Evolutionary conservation across 805 yeast genomes (phyloP).

Genomic region (Saturnispora zaruensis): DNA sequence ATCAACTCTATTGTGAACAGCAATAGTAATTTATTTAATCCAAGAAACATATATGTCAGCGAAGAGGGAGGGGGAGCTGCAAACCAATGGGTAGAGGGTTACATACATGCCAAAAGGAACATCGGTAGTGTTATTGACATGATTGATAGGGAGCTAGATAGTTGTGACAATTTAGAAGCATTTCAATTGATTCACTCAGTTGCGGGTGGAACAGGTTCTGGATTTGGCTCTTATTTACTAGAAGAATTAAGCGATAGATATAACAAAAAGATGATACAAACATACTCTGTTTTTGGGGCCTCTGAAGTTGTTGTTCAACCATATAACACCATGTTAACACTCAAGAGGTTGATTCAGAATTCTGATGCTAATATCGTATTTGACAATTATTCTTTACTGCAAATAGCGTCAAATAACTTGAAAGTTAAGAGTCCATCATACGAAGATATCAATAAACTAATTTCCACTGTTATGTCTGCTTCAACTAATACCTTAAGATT

Average conservation of each 20-base stretch:
- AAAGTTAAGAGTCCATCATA: slow-evolving; percentile 55
- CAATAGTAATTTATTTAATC: slow-evolving; percentile 53
- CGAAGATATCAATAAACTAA: slow-evolving; percentile 74
- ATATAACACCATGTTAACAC: slow-evolving; percentile 77
- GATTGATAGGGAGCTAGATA: slow-evolving; percentile 83
- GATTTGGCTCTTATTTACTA: slow-evolving; percentile 61
- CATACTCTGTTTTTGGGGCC: slow-evolving; percentile 80
- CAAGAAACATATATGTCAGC: slow-evolving; percentile 70
- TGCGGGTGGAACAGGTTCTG: slow-evolving; percentile 98
- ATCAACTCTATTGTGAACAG: slow-evolving; percentile 43
- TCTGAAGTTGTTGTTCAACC: slow-evolving; percentile 99
- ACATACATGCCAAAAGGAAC: slow-evolving; percentile 58
- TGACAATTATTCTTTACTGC: slow-evolving; percentile 77
- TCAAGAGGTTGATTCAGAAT: slow-evolving; percentile 71
- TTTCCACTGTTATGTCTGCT: slow-evolving; percentile 76
- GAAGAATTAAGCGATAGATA: slow-evolving; percentile 76
- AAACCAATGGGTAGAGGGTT: slow-evolving; percentile 92
- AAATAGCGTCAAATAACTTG: slow-evolving; percentile 58
- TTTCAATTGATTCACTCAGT: slow-evolving; percentile 90
- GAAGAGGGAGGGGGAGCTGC: slow-evolving; percentile 91
- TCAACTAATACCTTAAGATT: slow-evolving; percentile 73
- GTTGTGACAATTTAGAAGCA: slow-evolving; percentile 81
- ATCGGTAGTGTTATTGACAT: slow-evolving; percentile 71
- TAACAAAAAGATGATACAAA: slow-evolving; percentile 72
- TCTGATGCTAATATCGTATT: slow-evolving; percentile 78